phyloP scores from a whole-genome alignment of 176 grass and related monocot genomes.

The Aegilops tauschii region DNA sequence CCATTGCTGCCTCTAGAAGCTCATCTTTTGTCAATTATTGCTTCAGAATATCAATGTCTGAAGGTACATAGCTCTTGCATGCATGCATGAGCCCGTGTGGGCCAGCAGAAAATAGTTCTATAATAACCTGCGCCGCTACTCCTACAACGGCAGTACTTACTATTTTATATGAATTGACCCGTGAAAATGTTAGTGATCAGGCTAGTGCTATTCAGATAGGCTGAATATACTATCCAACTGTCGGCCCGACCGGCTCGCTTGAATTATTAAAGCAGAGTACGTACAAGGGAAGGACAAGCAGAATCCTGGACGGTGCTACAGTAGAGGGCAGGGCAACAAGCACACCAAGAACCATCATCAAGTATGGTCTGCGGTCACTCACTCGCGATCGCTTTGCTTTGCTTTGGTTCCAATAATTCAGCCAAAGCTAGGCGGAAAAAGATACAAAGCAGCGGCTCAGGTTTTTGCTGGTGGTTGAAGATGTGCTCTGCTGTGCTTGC shows the following conservation, averaged over 20 bases:
- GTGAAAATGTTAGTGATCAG: not conserved
- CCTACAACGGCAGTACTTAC: no score
- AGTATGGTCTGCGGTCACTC: not conserved
- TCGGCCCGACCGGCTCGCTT: not conserved
- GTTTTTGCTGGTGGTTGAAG: slow-evolving; percentile 29
- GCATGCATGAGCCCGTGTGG: not conserved
- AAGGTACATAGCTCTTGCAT: not conserved
- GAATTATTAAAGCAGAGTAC: slow-evolving; percentile 1
- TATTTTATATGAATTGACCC: not conserved
- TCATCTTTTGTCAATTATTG: not conserved
- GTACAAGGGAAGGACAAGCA: not conserved
- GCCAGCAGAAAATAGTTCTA: not conserved
- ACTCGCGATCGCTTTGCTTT: slow-evolving; percentile 22
- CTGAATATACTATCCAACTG: not conserved
- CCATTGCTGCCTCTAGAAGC: not conserved
- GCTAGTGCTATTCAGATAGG: no score
- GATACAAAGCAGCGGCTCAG: not conserved
- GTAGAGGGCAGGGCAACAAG: not conserved
- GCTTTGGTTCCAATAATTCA: slow-evolving; percentile 51
- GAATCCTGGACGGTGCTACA: slow-evolving; percentile 7
- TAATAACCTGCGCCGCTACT: no score
- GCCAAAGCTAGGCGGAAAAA: slow-evolving; percentile 5
- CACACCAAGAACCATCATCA: not conserved
- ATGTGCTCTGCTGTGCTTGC: not conserved
- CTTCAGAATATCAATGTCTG: not conserved